phyloP scores from a whole-genome alignment of 1,284 basidiomycete genomes.

The Stereum hirsutum region DNA sequence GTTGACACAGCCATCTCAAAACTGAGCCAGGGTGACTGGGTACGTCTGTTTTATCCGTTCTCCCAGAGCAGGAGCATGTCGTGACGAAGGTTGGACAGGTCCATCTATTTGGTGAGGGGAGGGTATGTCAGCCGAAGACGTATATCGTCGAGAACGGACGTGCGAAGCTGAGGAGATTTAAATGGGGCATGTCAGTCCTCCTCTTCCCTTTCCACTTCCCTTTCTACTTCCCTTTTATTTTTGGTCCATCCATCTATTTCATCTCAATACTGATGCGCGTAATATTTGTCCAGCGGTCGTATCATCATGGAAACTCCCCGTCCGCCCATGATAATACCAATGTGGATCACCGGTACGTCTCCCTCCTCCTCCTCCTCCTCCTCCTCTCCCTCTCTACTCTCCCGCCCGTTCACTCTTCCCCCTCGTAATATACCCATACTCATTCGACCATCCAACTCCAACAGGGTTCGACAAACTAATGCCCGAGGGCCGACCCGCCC shows the following conservation, averaged over 20 bases:
- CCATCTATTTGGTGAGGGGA: constrained; percentile 92
- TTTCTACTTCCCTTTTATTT: constrained; percentile 5
- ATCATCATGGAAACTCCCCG: constrained; percentile 73
- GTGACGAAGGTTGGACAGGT: constrained; percentile 37
- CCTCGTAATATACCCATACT: too few relatives aligned
- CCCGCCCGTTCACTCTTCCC: too few relatives aligned
- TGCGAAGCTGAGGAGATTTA: constrained; percentile 70
- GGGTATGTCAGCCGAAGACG: constrained; percentile 69
- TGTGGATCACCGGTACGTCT: constrained; percentile 82
- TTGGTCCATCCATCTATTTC: constrained; percentile 1
- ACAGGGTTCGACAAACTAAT: constrained; percentile 84
- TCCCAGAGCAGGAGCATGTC: neutral
- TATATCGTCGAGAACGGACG: constrained; percentile 33
- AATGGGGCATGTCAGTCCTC: constrained; percentile 87
- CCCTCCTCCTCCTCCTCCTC: neutral
- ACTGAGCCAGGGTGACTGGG: constrained; percentile 81
- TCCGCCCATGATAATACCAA: constrained; percentile 83
- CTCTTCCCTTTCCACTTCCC: neutral
- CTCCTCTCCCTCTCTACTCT: neutral
- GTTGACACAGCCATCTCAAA: constrained; percentile 77
- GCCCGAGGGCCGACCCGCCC: constrained; percentile 73
- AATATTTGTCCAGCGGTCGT: constrained; percentile 51
- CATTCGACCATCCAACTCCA: neutral
- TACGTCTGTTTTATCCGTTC: constrained; percentile 25
- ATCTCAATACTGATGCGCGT: too few relatives aligned